These are phyloP conservation scores for Talaromyces sp. DNA, from an alignment of 2,329 filamentous ascomycete species.

Conservation along the genomic window DNA sequence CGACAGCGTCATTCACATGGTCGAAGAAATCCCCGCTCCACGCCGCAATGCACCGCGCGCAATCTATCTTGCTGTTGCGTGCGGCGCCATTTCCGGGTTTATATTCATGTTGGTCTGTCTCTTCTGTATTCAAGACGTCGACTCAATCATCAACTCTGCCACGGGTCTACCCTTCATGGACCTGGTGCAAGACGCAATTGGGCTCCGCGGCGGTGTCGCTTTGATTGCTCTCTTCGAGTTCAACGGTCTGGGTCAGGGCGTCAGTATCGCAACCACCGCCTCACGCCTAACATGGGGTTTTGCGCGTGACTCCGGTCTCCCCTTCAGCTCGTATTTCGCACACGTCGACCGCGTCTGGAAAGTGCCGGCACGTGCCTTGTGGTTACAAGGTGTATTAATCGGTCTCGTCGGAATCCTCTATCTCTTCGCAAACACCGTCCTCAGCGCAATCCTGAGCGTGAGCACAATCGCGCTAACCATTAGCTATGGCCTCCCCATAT, in stretches of 20 bases:
- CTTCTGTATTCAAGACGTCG: slow-evolving; percentile 53
- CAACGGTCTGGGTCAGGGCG: slow-evolving; percentile 49
- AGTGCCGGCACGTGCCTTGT: slow-evolving; percentile 52
- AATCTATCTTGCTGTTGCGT: slow-evolving; percentile 48
- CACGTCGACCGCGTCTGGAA: slow-evolving; percentile 50
- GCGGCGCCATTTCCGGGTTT: slow-evolving; percentile 55
- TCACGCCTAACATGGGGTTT: slow-evolving; percentile 59
- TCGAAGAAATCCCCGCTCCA: slow-evolving; percentile 46
- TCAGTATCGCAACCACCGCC: slow-evolving; percentile 53
- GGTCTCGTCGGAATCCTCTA: slow-evolving; percentile 55
- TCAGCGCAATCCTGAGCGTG: slow-evolving; percentile 54
- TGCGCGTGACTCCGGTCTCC: slow-evolving; percentile 42
- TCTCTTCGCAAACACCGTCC: slow-evolving; percentile 53
- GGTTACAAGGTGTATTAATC: slow-evolving; percentile 50
- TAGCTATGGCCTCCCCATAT: slow-evolving; percentile 52
- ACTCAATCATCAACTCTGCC: slow-evolving; percentile 42
- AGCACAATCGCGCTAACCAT: slow-evolving; percentile 57
- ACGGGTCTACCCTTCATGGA: slow-evolving; percentile 60
- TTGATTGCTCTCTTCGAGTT: slow-evolving; percentile 52
- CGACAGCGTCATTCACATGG: slow-evolving; percentile 58
- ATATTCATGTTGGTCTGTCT: slow-evolving; percentile 56
- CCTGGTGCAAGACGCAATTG: slow-evolving; percentile 54
- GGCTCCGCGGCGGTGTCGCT: slow-evolving; percentile 48
- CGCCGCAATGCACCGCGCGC: slow-evolving; percentile 51
- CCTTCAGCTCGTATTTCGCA: slow-evolving; percentile 38